phyloP scores from a whole-genome alignment of 2,329 filamentous ascomycete species.

The Ophiognomonia clavigignenti-juglandacearum region DNA sequence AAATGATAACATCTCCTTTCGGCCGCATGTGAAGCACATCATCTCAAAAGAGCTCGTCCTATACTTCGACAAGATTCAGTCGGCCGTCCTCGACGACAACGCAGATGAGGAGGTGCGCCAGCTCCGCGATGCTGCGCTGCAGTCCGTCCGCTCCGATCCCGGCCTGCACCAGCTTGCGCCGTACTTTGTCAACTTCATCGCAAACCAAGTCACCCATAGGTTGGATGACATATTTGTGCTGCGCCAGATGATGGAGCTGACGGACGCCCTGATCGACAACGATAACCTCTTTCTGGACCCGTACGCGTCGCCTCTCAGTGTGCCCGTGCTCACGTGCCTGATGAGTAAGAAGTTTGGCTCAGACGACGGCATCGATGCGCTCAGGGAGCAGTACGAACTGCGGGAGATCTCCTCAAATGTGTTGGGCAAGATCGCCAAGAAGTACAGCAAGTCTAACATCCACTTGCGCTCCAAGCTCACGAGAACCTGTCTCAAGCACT shows the following conservation, averaged over 20 bases:
- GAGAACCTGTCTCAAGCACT: conserved; percentile 87
- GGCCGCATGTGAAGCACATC: conserved; percentile 91
- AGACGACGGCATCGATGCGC: conserved; percentile 45
- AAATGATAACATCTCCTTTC: conserved; percentile 76
- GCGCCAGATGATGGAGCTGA: conserved; percentile 87
- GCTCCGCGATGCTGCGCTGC: conserved; percentile 78
- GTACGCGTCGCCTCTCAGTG: conserved; percentile 64
- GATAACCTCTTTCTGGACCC: conserved; percentile 68
- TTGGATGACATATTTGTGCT: conserved; percentile 87
- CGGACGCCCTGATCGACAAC: conserved; percentile 79
- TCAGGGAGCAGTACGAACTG: conserved; percentile 68
- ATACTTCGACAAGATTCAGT: conserved; percentile 94
- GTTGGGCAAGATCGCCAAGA: conserved; percentile 71
- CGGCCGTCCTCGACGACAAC: conserved; percentile 80
- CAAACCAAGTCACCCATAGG: conserved; percentile 91
- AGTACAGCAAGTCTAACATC: conserved; percentile 76
- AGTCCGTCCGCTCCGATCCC: conserved; percentile 81
- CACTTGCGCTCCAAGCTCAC: conserved; percentile 84
- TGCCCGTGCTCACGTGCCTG: conserved; percentile 86
- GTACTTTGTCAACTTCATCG: conserved; percentile 94
- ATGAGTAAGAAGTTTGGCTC: conserved; percentile 75
- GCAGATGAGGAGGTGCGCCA: conserved; percentile 70
- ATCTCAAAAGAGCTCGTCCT: conserved; percentile 93
- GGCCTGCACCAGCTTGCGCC: conserved; percentile 93
- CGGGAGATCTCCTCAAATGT: conserved; percentile 81